Base-by-base conservation (phyloP, 1,284 basidiomycete genomes). In the Rhodotorula mucilaginosa region DNA sequence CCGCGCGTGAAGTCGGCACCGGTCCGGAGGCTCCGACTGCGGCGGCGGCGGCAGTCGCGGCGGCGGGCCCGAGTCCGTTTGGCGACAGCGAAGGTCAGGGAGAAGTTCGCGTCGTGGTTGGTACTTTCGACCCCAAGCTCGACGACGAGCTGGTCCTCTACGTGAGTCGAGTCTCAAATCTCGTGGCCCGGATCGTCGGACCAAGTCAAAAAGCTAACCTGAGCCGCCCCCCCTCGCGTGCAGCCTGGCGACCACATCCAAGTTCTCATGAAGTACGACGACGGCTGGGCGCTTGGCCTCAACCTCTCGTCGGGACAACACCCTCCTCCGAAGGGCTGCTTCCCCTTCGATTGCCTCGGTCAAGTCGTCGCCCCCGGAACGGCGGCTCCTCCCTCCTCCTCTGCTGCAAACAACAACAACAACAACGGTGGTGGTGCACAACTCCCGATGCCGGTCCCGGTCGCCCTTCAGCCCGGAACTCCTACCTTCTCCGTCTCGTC, bases 291-390 rank as follows among this genome's bases (percentile, higher is more conserved):
- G 2, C 70, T 78, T 51, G 77, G 77, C 31, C 64, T 74, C 60
- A 78, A 78, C 68, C 61, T 78, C 26, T 61, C 65, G 19, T 44
- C 63, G 10, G 63, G 64, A 6, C 54, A 56, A 26, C 48, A 51
- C 31, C 65, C 66, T 48, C 67, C 72, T 7, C 48, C 57, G 16
- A 76, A 76, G 59, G 73, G 78, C 34, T 78, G 79, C 51, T 79
- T 79, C 77, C 78, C 78, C 63, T 74, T 76, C 61, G 78, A 79
- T 64, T 79, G 78, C 63, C 74, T 79, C 59, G 74, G 72, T 52
- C 73, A 78, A 12, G 23, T 65, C 54, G 61, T 47, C 4, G 6
- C 16, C 58, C 19, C 52, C 54, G 44, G 31, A 49, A 4, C 21
- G 60, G 19, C 23, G 46, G 34, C 59, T 48, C 21, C 56, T 5